Conservation (phyloP, 2,329 filamentous ascomycete species). For the Aspergillus ochraceoroseus region DNA sequence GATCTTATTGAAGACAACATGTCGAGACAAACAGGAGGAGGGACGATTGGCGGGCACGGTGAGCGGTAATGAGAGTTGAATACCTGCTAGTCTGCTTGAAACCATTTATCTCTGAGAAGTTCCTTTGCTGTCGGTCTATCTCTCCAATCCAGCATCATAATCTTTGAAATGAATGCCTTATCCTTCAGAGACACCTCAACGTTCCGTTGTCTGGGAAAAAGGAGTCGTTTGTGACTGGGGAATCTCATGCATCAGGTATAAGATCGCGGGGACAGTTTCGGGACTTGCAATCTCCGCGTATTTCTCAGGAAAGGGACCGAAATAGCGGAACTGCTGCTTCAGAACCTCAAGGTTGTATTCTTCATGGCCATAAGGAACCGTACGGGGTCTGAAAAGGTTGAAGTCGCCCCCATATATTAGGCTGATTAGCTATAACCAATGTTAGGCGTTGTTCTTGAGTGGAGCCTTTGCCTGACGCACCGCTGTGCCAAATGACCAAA, state of each 20-base stretch:
- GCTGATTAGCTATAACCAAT: slow-evolving; percentile 14
- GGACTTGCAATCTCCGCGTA: slow-evolving; percentile 51
- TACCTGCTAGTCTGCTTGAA: too few relatives aligned
- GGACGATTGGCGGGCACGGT: too few relatives aligned
- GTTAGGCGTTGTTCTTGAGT: neutral
- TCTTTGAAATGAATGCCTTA: slow-evolving; percentile 2
- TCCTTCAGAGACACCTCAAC: neutral
- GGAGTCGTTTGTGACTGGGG: slow-evolving; percentile 3
- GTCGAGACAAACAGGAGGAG: too few relatives aligned
- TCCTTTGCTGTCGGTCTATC: slow-evolving; percentile 2
- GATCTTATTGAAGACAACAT: too few relatives aligned
- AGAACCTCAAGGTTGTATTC: slow-evolving; percentile 20
- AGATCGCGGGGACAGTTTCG: slow-evolving; percentile 30
- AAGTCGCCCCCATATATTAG: slow-evolving; percentile 21
- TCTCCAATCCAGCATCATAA: slow-evolving; percentile 6
- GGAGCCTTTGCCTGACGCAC: slow-evolving; percentile 10
- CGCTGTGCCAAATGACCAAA: slow-evolving; percentile 23
- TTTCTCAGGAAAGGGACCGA: slow-evolving; percentile 9
- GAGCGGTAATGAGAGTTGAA: too few relatives aligned
- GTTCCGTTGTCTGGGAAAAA: neutral
- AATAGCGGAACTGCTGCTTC: slow-evolving; percentile 21
- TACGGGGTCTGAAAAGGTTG: slow-evolving; percentile 18
- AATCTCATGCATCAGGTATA: slow-evolving; percentile 7
- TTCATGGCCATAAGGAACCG: slow-evolving; percentile 20
- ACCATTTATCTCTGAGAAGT: neutral